These are phyloP conservation scores for Aspergillaceae sp. DNA, from an alignment of 2,329 filamentous ascomycete genomes.

Conservation along the genomic window DNA sequence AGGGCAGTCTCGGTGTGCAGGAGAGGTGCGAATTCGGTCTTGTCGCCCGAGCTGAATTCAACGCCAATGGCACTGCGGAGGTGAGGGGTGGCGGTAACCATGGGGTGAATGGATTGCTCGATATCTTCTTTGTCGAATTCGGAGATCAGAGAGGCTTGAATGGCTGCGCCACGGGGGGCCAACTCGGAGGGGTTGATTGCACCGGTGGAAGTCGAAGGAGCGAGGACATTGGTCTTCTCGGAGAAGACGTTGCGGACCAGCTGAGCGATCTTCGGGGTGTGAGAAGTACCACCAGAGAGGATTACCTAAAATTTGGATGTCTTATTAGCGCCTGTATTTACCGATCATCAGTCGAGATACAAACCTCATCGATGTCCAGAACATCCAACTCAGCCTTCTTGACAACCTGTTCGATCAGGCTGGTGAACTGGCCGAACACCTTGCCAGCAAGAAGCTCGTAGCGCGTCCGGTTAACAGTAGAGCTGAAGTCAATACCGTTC, in stretches of 20 bases:
- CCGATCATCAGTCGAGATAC: background rate
- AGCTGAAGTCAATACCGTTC: slow-evolving; percentile 82
- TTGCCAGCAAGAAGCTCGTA: slow-evolving; percentile 85
- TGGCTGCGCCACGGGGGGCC: slow-evolving; percentile 77
- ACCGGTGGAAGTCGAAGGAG: slow-evolving; percentile 66
- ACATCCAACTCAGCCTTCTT: slow-evolving; percentile 90
- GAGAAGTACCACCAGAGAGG: slow-evolving; percentile 80
- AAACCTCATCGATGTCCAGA: slow-evolving; percentile 75
- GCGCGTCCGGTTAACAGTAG: slow-evolving; percentile 84
- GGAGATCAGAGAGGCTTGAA: slow-evolving; percentile 88
- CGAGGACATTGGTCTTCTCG: slow-evolving; percentile 65
- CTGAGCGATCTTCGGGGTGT: slow-evolving; percentile 85
- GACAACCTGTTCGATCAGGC: slow-evolving; percentile 72
- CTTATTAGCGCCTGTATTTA: background rate
- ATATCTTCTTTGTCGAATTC: slow-evolving; percentile 93
- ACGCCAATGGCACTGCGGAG: slow-evolving; percentile 83
- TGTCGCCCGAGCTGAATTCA: slow-evolving; percentile 53
- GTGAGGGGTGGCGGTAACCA: slow-evolving; percentile 89
- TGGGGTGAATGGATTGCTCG: slow-evolving; percentile 89
- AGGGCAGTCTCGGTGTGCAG: slow-evolving; percentile 80
- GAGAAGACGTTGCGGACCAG: slow-evolving; percentile 76
- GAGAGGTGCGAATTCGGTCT: slow-evolving; percentile 69
- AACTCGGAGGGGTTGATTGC: slow-evolving; percentile 94
- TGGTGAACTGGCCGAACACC: slow-evolving; percentile 79
- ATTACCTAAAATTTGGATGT: slow-evolving; percentile 51